These are phyloP conservation scores for Hysterangium stoloniferum DNA, from an alignment of 768 basidiomycete species.

Conservation along the genomic window DNA sequence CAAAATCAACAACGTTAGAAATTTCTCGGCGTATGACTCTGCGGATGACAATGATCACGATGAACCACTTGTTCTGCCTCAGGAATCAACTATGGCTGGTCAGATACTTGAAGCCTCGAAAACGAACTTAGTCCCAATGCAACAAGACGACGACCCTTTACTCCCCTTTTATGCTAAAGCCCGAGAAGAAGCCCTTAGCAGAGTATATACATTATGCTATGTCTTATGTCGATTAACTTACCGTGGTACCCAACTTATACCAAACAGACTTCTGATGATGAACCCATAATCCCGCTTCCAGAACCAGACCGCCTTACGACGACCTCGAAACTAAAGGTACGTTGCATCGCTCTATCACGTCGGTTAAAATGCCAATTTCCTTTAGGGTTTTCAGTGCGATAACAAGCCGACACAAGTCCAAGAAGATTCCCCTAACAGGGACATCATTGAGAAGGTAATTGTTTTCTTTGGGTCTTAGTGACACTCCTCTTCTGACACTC, in stretches of 20 bases:
- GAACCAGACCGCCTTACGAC: neutral
- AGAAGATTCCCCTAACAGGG: slow-evolving; percentile 50
- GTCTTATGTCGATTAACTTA: neutral
- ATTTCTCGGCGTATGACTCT: slow-evolving; percentile 15
- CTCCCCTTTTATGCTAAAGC: slow-evolving; percentile 58
- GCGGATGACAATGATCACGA: slow-evolving; percentile 17
- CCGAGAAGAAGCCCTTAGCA: slow-evolving; percentile 37
- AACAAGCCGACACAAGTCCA: slow-evolving; percentile 29
- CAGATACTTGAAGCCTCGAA: neutral
- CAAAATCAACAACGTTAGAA: neutral
- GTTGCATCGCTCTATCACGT: neutral
- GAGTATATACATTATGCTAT: slow-evolving; percentile 26
- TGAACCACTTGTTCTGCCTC: neutral
- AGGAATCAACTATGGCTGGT: slow-evolving; percentile 1
- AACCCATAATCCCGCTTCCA: slow-evolving; percentile 12
- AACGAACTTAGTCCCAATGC: neutral
- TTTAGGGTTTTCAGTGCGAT: slow-evolving; percentile 64
- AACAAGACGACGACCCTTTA: slow-evolving; percentile 41
- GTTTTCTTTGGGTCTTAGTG: neutral
- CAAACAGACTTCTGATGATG: slow-evolving; percentile 24
- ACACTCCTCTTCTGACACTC: neutral
- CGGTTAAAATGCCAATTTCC: neutral
- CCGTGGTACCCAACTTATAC: neutral
- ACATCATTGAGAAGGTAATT: slow-evolving; percentile 62
- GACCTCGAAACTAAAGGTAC: slow-evolving; percentile 7